Evolutionary conservation across 768 basidiomycete species (phyloP), one percentile per base, ranked within the genome.

Genomic region (Naganishia antarctica): DNA sequence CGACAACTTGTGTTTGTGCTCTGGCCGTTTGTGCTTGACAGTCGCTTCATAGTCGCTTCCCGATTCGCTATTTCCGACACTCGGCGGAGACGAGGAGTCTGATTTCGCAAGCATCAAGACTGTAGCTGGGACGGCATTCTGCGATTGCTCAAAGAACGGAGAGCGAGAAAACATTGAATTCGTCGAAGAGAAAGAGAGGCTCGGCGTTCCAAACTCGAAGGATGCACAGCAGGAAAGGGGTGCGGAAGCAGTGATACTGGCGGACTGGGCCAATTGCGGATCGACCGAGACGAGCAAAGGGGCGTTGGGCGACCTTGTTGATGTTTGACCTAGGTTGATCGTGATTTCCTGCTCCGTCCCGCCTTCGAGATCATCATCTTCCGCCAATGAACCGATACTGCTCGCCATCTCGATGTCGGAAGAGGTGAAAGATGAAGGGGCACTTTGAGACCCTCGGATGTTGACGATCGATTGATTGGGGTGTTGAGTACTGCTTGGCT

Each of bases 21-120:
- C 50, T 1, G 50, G 32, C 18, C 21, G 31, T 23, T 53, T 53
- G 37, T 37, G 37, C 53, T 37, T 57, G 21, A 57, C 26, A 11
- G 53, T 37, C n/a, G n/a, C 53, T 40, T 57, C 53, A 13, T 57
- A 57, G 13, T 57, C 53, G 53, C 53, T 57, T 23, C 53, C 53
- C 11, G 53, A 57, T 25, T 29, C 32, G 13, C 23, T 40, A 1
- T 40, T 21, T 23, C 25, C 15, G 12, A 13, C 34, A 26, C 32
- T n/a, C 18, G 21, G 2, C 4, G 53, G 1, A 4, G 53, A 32
- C 11, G 37, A 4, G 5, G 37, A 23, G 23, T 21, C 23, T 6
- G 53, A 37, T 40, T 34, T 18, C 21, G 11, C 21, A 41, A 4
- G 15, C 7, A 40, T 21, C n/a, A 25, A 25, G 16, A 18, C 21